Conservation (phyloP, 352 stramenopile genomes). For the Phytophthora melonis region DNA sequence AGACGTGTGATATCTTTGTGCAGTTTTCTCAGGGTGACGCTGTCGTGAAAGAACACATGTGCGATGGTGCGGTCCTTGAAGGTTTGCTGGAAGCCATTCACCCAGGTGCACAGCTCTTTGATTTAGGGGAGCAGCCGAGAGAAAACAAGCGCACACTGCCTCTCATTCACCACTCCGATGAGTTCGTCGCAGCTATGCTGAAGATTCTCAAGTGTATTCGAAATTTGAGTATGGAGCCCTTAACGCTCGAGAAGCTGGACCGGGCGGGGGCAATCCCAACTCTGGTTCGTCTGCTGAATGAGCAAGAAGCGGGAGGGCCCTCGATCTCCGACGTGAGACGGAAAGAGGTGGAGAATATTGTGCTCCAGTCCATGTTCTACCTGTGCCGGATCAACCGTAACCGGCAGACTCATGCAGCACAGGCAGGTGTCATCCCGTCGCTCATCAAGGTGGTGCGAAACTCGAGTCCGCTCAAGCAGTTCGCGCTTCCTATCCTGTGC, state of each 20-base stretch:
- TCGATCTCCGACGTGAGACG: slow-evolving; percentile 50
- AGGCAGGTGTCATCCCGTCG: slow-evolving; percentile 92
- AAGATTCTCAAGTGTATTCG: slow-evolving; percentile 88
- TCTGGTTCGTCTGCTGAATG: slow-evolving; percentile 82
- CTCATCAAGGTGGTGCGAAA: slow-evolving; percentile 88
- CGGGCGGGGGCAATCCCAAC: slow-evolving; percentile 88
- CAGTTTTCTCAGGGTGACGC: slow-evolving; percentile 93
- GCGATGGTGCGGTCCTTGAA: slow-evolving; percentile 79
- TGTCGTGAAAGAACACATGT: slow-evolving; percentile 94
- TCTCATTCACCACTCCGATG: slow-evolving; percentile 48
- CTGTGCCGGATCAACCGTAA: slow-evolving; percentile 93
- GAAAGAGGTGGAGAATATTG: slow-evolving; percentile 92
- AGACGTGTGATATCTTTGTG: slow-evolving; percentile 90
- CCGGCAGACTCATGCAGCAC: slow-evolving; percentile 90
- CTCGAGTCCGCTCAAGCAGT: slow-evolving; percentile 91
- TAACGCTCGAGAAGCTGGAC: slow-evolving; percentile 91
- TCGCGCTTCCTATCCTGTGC: slow-evolving; percentile 92
- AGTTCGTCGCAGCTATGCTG: slow-evolving; percentile 71
- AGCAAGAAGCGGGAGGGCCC: slow-evolving; percentile 43
- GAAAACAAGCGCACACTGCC: slow-evolving; percentile 21
- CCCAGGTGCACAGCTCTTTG: slow-evolving; percentile 31
- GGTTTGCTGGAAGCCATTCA: slow-evolving; percentile 69
- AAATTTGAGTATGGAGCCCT: slow-evolving; percentile 93
- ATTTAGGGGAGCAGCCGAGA: slow-evolving; percentile 9
- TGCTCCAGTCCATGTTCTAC: slow-evolving; percentile 94